Percentiles rank a stretch among this genome's conserved stretches.
Conservation (phyloP, 148 eudicot genomes). For the Persicaria tinctoria region DNA sequence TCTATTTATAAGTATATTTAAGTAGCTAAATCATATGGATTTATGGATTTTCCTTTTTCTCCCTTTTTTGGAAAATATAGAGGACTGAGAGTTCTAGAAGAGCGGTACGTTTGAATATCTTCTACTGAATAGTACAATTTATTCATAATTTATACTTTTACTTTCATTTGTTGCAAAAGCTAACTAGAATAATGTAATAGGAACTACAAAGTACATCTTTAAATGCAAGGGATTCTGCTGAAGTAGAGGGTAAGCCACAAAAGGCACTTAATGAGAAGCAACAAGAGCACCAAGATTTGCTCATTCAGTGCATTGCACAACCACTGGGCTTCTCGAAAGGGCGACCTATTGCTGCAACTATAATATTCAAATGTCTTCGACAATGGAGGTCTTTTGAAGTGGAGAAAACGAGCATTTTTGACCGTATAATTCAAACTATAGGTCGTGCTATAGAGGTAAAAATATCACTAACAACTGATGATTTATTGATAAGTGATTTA, state of each 20-base stretch:
- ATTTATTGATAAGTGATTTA: background rate
- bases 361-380: slow-evolving; percentile 83
- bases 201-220: slow-evolving; percentile 56
- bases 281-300: slow-evolving; percentile 88
- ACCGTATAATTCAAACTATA: slow-evolving; percentile 72
- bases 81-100: slow-evolving; percentile 56
- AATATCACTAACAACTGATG: background rate
- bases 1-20: background rate
- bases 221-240: slow-evolving; percentile 47
- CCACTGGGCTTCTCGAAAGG: slow-evolving; percentile 75
- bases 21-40: background rate
- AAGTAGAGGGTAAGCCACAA: slow-evolving; percentile 72
- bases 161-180: background rate
- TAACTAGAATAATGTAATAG: slow-evolving; percentile 23
- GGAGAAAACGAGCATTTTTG: slow-evolving; percentile 83
- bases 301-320: slow-evolving; percentile 77
- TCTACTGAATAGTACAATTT: background rate
- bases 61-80: slow-evolving; percentile 35
- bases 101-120: slow-evolving; percentile 20
- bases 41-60: background rate
- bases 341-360: slow-evolving; percentile 83
- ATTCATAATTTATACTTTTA: background rate
- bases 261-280: slow-evolving; percentile 84
- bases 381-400: slow-evolving; percentile 94
- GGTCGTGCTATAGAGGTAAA: slow-evolving; percentile 81